phyloP scores from a whole-genome alignment of 108 stramenopile genomes.

The Chaetoceros tenuissimus region DNA sequence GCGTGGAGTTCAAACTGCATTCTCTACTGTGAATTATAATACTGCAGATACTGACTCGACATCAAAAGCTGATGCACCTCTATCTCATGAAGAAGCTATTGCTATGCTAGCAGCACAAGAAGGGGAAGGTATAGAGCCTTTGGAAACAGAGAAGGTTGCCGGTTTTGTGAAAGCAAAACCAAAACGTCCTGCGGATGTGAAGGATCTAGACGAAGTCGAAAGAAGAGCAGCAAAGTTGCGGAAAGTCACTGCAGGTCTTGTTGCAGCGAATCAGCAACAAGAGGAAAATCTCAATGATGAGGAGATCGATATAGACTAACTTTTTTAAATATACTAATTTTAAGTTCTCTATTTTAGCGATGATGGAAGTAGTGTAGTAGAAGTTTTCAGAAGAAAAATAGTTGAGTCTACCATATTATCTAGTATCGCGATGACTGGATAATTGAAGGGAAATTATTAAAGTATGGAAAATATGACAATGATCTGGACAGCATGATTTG shows the following conservation, averaged over 20 bases:
- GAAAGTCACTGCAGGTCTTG: slow-evolving; percentile 33
- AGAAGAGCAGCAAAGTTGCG: slow-evolving; percentile 75
- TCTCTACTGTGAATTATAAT: slow-evolving; percentile 89
- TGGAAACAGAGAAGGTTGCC: slow-evolving; percentile 24
- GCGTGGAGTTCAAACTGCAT: slow-evolving; percentile 87
- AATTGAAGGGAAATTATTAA: no score
- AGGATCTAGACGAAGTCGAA: slow-evolving; percentile 80
- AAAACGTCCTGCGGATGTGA: slow-evolving; percentile 54
- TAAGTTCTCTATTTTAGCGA: no score
- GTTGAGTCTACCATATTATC: no score
- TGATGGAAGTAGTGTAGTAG: no score
- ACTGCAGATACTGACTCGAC: slow-evolving; percentile 70
- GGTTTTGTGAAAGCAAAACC: slow-evolving; percentile 41
- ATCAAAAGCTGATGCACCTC: slow-evolving; percentile 27
- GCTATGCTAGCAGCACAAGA: slow-evolving; percentile 72
- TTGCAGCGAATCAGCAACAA: background rate
- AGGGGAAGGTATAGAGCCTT: slow-evolving; percentile 44
- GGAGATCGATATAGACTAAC: slow-evolving; percentile 80
- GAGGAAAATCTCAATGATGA: slow-evolving; percentile 39
- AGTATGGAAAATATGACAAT: no score
- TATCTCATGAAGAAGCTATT: slow-evolving; percentile 81
- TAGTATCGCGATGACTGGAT: no score
- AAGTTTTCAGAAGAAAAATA: no score
- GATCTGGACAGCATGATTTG: no score
- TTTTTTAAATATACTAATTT: no score